Conservation (phyloP, 331 rosid genomes). For the Rhamnella rubrinervis region DNA sequence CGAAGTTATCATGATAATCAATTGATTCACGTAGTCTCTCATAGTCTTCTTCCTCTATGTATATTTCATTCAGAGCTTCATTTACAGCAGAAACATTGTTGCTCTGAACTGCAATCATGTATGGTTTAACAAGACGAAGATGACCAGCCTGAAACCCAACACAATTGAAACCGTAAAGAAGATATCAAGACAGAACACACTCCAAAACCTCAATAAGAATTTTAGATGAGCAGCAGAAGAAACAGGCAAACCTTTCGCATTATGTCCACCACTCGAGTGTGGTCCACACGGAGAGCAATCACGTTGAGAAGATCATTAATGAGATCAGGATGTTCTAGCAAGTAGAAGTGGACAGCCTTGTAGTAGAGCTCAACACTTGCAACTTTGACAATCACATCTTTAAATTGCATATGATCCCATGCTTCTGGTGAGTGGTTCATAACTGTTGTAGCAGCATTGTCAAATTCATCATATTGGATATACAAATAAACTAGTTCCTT, state of each 20-base stretch:
- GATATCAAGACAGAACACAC: neutral
- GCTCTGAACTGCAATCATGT: slow-evolving; percentile 43
- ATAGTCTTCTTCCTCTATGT: slow-evolving; percentile 38
- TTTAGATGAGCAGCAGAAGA: neutral
- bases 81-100: slow-evolving; percentile 37
- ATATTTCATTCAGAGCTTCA: slow-evolving; percentile 45
- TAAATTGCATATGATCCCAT: slow-evolving; percentile 43
- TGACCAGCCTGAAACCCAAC: slow-evolving; percentile 39
- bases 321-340: slow-evolving; percentile 36
- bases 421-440: slow-evolving; percentile 45
- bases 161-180: slow-evolving; percentile 4
- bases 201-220: neutral
- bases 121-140: slow-evolving; percentile 34
- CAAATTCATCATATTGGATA: slow-evolving; percentile 37
- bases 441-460: slow-evolving; percentile 40
- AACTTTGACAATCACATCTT: slow-evolving; percentile 35
- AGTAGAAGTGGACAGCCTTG: slow-evolving; percentile 39
- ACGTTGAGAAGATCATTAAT: slow-evolving; percentile 40
- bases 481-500: slow-evolving; percentile 32
- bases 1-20: slow-evolving; percentile 37
- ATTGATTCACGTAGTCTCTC: slow-evolving; percentile 39
- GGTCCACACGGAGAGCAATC: slow-evolving; percentile 38
- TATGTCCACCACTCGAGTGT: slow-evolving; percentile 41
- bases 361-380: slow-evolving; percentile 40
- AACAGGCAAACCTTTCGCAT: slow-evolving; percentile 31